A percentile compares a stretch with the other conserved stretches of the same genome.
phyloP scores from a whole-genome alignment of 257 asterid genomes.

The Solanum tacnaense region DNA sequence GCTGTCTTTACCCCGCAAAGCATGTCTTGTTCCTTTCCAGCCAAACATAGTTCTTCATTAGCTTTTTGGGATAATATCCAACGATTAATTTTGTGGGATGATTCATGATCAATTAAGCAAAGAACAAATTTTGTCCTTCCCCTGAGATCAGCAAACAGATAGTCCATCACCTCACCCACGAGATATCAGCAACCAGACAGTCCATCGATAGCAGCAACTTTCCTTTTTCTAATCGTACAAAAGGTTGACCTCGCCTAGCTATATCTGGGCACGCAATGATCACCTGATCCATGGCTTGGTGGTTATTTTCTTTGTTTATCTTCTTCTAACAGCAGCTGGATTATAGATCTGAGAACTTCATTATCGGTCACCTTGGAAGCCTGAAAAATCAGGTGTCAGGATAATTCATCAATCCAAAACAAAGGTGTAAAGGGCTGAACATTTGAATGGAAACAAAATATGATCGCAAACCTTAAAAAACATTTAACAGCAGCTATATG shows the following conservation, averaged over 20 bases:
- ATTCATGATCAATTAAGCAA: neutral
- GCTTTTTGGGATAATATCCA: neutral
- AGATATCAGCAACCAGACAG: neutral
- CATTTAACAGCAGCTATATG: neutral
- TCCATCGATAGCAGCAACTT: neutral
- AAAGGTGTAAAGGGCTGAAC: neutral
- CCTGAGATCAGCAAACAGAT: neutral
- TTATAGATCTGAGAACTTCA: slow-evolving; percentile 74
- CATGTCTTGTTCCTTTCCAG: neutral
- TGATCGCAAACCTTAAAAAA: neutral
- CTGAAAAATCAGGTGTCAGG: neutral
- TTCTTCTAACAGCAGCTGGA: slow-evolving; percentile 80
- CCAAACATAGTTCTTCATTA: neutral
- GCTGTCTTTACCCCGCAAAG: neutral
- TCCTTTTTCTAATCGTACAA: neutral
- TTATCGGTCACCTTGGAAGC: slow-evolving; percentile 29
- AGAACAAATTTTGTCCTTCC: neutral
- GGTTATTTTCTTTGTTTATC: slow-evolving; percentile 42
- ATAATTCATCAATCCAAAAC: slow-evolving; percentile 22
- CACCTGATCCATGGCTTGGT: neutral
- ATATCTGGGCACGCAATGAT: neutral
- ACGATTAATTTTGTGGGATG: neutral
- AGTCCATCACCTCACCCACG: neutral
- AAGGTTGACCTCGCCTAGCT: neutral
- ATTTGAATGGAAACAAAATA: neutral